A percentile compares a stretch with the other conserved stretches of the same genome.
phyloP scores from a whole-genome alignment of 441 rosid genomes.

The Adansonia grandidieri region DNA sequence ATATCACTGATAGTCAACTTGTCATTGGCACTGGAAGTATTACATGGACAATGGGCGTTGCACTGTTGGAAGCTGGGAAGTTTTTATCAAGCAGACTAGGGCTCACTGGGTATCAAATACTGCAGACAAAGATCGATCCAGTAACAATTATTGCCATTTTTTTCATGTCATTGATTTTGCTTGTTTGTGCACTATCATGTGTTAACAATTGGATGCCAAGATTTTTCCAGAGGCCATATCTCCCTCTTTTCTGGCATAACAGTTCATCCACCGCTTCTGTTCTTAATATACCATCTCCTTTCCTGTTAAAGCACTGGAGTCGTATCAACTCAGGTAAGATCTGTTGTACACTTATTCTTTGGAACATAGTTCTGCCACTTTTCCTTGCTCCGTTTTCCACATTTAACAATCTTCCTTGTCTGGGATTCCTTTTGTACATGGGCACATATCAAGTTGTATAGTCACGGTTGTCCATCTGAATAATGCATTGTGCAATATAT shows the following conservation, averaged over 20 bases:
- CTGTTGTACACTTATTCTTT: conserved; percentile 13
- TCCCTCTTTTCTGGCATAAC: conserved; percentile 79
- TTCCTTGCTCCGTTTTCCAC: conserved; percentile 9
- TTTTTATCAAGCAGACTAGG: conserved; percentile 65
- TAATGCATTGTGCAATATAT: background rate
- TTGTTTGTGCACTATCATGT: conserved; percentile 74
- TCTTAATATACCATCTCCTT: conserved; percentile 78
- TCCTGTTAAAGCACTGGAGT: conserved; percentile 84
- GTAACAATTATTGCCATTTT: conserved; percentile 57
- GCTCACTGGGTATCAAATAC: conserved; percentile 57
- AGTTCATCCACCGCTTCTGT: conserved; percentile 64
- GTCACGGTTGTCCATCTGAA: background rate
- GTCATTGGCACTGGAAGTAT: conserved; percentile 91
- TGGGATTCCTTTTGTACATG: background rate
- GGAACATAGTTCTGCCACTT: conserved; percentile 7
- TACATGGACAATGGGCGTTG: conserved; percentile 98
- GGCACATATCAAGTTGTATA: background rate
- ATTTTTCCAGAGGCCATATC: conserved; percentile 69
- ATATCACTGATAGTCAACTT: conserved; percentile 73
- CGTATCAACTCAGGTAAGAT: conserved; percentile 74
- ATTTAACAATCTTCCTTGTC: background rate
- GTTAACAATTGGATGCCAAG: conserved; percentile 70
- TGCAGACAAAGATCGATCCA: conserved; percentile 74
- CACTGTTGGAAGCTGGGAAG: conserved; percentile 85
- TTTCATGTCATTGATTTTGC: conserved; percentile 65